Conservation (phyloP, 1,284 basidiomycete genomes). For the Sporisorium reilianum region DNA sequence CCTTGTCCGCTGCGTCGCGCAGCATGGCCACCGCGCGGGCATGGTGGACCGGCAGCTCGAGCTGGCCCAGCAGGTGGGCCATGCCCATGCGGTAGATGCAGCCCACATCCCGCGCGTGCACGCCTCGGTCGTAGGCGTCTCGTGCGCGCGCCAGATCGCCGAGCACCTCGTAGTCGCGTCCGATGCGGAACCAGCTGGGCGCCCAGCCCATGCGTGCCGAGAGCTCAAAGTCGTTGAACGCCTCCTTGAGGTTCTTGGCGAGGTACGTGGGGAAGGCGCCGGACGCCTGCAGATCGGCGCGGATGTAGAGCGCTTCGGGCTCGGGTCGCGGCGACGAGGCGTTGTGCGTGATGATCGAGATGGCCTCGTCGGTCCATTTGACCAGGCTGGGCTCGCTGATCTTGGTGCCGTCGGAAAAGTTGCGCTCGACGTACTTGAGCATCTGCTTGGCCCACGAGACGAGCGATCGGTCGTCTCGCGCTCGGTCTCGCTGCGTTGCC, state of each 20-base stretch:
- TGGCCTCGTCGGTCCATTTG: slow-evolving; percentile 77
- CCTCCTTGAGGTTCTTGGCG: slow-evolving; percentile 78
- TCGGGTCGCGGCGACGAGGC: slow-evolving; percentile 70
- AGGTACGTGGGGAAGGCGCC: slow-evolving; percentile 73
- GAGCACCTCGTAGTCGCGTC: slow-evolving; percentile 90
- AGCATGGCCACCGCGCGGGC: slow-evolving; percentile 79
- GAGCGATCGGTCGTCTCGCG: slow-evolving; percentile 74
- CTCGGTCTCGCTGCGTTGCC: slow-evolving; percentile 45
- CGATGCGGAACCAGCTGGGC: slow-evolving; percentile 83
- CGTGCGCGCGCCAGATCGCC: slow-evolving; percentile 78
- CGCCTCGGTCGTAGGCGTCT: slow-evolving; percentile 85
- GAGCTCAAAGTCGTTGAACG: slow-evolving; percentile 83
- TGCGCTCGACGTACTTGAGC: slow-evolving; percentile 78
- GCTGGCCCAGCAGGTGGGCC: slow-evolving; percentile 88
- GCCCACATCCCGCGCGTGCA: slow-evolving; percentile 78
- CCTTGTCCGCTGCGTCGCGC: slow-evolving; percentile 80
- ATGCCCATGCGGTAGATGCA: slow-evolving; percentile 82
- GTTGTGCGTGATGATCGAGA: slow-evolving; percentile 52
- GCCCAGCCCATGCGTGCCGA: slow-evolving; percentile 66
- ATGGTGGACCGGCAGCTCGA: slow-evolving; percentile 76
- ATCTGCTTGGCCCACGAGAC: slow-evolving; percentile 84
- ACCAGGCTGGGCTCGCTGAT: slow-evolving; percentile 77
- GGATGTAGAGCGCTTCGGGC: slow-evolving; percentile 80
- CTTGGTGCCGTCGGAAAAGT: slow-evolving; percentile 49
- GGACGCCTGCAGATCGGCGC: slow-evolving; percentile 78